These are phyloP conservation scores for Lithospermum erythrorhizon DNA, from an alignment of 257 asterid species.

Conservation along the genomic window DNA sequence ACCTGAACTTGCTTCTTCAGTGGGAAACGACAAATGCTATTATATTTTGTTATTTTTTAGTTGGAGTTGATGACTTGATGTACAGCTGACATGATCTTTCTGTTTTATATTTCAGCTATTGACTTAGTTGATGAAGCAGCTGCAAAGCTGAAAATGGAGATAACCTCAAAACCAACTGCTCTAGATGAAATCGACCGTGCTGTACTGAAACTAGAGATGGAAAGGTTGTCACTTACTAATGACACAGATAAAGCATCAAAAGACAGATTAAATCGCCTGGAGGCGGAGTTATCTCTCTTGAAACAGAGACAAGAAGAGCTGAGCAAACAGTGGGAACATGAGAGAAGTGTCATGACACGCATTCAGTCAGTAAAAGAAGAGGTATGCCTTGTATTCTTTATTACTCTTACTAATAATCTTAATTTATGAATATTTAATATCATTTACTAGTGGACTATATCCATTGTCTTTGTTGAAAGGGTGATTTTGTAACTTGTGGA, in stretches of 20 bases:
- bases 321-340: conserved; percentile 92
- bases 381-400: conserved; percentile 27
- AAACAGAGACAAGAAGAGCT: conserved; percentile 74
- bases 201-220: conserved; percentile 90
- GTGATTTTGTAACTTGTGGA: no score
- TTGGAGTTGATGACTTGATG: no score
- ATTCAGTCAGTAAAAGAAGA: conserved; percentile 86
- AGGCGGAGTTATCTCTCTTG: conserved; percentile 63
- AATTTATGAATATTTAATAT: neutral
- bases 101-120: conserved; percentile 64
- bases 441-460: neutral
- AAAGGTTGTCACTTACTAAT: conserved; percentile 77
- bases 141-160: conserved; percentile 95
- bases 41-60: no score
- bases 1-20: no score
- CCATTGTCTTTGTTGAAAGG: neutral
- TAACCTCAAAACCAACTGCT: conserved; percentile 91
- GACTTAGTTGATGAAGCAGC: conserved; percentile 97
- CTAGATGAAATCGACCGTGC: conserved; percentile 85
- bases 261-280: conserved; percentile 77
- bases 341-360: conserved; percentile 75
- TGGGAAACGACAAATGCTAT: no score
- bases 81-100: no score
- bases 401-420: neutral
- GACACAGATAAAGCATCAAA: conserved; percentile 85